phyloP scores from a whole-genome alignment of 257 asterid genomes.

The Petunia secreta region DNA sequence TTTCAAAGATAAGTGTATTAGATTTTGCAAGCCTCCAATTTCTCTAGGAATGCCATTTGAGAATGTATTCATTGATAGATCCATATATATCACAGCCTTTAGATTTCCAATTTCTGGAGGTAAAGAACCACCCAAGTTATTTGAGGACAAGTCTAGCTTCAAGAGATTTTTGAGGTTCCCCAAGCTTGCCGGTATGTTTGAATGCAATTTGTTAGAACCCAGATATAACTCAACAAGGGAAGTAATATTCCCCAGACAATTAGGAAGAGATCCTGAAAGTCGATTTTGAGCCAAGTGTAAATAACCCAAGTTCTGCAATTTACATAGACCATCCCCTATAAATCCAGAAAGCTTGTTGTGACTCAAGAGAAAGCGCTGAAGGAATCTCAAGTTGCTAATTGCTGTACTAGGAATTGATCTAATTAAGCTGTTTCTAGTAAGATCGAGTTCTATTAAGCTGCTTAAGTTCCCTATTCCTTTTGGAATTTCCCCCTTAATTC shows the following conservation, averaged over 20 bases:
- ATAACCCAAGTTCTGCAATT: conserved; percentile 11
- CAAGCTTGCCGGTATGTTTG: not conserved
- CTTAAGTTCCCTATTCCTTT: conserved; percentile 28
- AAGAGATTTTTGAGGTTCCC: conserved; percentile 20
- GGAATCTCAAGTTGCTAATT: conserved; percentile 16
- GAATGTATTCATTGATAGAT: not conserved
- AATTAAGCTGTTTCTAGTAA: not conserved
- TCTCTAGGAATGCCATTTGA: conserved; percentile 27
- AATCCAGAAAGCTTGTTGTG: not conserved
- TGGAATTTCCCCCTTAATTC: conserved; percentile 30
- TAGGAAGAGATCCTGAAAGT: not conserved
- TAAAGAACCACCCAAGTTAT: not conserved
- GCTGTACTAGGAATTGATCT: not conserved
- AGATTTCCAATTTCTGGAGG: not conserved
- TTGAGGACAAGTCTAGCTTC: not conserved
- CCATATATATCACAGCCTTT: not conserved
- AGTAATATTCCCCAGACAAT: not conserved
- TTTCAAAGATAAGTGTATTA: not conserved
- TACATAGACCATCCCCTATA: not conserved
- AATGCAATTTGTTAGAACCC: not conserved
- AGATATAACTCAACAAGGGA: not conserved
- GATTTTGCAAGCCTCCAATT: conserved; percentile 28
- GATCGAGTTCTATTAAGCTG: not conserved
- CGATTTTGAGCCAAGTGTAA: conserved; percentile 25
- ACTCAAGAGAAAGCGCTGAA: not conserved